Evolutionary conservation across 2,329 filamentous ascomycete genomes (phyloP), one percentile per base, ranked within the genome.

Genomic region (Colletotrichum ledebouriae): DNA sequence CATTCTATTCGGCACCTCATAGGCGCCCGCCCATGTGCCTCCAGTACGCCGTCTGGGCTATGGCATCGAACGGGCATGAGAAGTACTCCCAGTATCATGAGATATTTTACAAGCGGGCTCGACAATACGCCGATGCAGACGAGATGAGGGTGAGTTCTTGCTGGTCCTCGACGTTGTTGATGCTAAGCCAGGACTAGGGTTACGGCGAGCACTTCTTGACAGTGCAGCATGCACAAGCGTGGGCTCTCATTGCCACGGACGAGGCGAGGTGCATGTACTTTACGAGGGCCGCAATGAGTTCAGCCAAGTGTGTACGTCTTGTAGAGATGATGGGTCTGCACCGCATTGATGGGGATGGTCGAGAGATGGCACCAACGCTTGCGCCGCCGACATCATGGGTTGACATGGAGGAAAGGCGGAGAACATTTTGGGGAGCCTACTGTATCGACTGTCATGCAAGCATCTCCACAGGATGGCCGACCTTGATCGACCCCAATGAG

Each of bases 381-480:
- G 83, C 88, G 3, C 90, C 93, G 1, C 85, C 94, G 0, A 87
- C 86, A 73, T 92, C 94, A 74, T 97, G 93, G 93, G 89, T 88
- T 1, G 95, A 98, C 70, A 71, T 83, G 20, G 84, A 86, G 67
- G 94, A 98, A 78, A 86, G 94, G 59, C 86, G 95, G 66, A 86
- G 95, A 72, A 90, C 92, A 0, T 97, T 97, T 73, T 98, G 95
- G 95, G 88, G 90, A 71, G 86, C 90, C 0, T 98, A 95, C 74
- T 92, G 90, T 72, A 86, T 92, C 47, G 94, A 98, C 77, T 87
- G 92, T 29, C 97, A 97, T 79, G 91, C 93, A 2, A 94, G 92
- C 73, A 92, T 97, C 59, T 94, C 93, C 12, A 97, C 94, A 4
- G 94, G 94, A 2, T 98, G 94, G 94, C 93, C 94, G 0, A 91